These are phyloP conservation scores for Flaveria robusta DNA, from an alignment of 129 eudicot species.

Conservation along the genomic window DNA sequence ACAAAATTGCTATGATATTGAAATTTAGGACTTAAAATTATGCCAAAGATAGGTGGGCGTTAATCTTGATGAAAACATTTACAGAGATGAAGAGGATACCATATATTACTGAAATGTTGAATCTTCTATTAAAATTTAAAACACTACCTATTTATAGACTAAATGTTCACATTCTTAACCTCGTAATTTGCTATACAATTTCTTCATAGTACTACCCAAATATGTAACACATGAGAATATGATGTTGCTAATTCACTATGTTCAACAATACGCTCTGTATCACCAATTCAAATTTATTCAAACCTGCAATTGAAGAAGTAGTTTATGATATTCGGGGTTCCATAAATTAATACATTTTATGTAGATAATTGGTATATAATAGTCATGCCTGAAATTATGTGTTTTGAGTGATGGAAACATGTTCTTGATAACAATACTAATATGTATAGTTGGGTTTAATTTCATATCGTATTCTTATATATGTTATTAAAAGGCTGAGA, in stretches of 20 bases:
- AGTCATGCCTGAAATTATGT: neutral
- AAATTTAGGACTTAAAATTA: neutral
- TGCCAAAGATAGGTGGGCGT: neutral
- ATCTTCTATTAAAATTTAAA: neutral
- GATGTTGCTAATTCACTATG: neutral
- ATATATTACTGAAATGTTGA: neutral
- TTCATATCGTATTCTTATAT: constrained; percentile 6
- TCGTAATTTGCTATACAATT: neutral
- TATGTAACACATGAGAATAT: neutral
- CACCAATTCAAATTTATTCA: neutral
- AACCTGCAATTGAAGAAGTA: neutral
- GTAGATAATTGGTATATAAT: neutral
- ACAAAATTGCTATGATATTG: neutral
- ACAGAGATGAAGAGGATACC: neutral
- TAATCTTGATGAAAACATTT: neutral
- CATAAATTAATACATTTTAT: neutral
- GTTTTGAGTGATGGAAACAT: neutral
- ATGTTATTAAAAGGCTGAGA: constrained; percentile 32
- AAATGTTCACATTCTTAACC: neutral
- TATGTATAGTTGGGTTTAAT: constrained; percentile 14
- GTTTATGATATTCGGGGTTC: neutral
- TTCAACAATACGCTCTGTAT: neutral
- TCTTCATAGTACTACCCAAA: neutral
- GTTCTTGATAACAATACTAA: neutral
- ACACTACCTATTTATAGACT: neutral